Evolutionary conservation across 1,284 basidiomycete genomes (phyloP), one percentile per base, ranked within the genome.

Genomic region (Apiotrichum brassicae): DNA sequence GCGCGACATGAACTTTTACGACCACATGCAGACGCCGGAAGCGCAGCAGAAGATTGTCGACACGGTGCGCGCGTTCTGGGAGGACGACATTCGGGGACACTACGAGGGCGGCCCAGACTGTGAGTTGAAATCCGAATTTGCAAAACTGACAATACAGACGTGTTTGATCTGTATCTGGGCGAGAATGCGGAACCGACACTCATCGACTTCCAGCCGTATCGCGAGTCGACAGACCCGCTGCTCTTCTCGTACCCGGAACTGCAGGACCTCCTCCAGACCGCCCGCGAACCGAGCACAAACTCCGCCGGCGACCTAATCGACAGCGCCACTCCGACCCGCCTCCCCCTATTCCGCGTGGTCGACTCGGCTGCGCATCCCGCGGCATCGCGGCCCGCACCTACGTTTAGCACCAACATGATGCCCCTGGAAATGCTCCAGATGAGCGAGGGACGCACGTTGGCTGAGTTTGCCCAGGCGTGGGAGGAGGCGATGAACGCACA

Each of bases 201-300:
- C 56, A 70, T 97, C 58, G 94, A 97, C 71, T 86, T 97, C 71
- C 91, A 91, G 59, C 89, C 91, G 0, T 97, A 86, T 65, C 80
- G 86, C 12, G 79, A 82, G 1, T 82, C 82, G 30, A 97, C 93
- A 18, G 93, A 97, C 67, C 70, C 90, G 1, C 78, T 95, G 1
- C 76, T 97, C 9, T 97, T 93, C 74, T 79, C 79, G 0, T 97
- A 88, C 68, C 80, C 85, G 26, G 86, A 92, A 45, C 78, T 97
- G 0, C 75, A 78, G 44, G 66, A 46, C 22, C 26, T 56, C 11
- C 43, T 56, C 8, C 25, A 23, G n/a, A 18, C 9, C n/a, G 45
- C 50, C 16, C 26, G 24, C n/a, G 36, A 13, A 12, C 41, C 35
- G 13, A 34, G 23, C 33, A 19, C 23, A 4, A 33, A 43, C 14